Base-by-base conservation (phyloP, 441 rosid genomes). In the Gossypium lobatum region DNA sequence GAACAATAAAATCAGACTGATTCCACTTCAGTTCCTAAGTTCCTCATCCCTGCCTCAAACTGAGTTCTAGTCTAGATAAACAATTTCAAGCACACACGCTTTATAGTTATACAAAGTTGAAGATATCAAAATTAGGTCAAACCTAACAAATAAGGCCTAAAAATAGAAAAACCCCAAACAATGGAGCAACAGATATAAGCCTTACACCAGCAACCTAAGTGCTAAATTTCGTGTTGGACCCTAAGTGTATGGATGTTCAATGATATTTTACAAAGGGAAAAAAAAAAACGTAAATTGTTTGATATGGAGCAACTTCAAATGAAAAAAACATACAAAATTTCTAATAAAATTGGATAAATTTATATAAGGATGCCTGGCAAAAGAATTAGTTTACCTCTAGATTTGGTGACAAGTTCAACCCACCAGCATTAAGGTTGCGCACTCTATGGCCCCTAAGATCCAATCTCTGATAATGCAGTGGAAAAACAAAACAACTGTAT, bases 361-460 rank as follows among this genome's bases (percentile, higher is more conserved):
- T 72, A 73, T 17, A 70, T 46, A 50, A 63, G 52, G 11, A 34
- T 58, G 70, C 60, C 54, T 13, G 11, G 63, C 71, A 65, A 72
- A 73, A 73, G 54, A 42, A 67, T 48, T 28, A n/a, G 26, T 65
- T 76, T 86, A 95, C 98, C 98, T 91, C 99, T 28, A 95, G 83
- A 87, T 83, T 91, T 78, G 93, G 88, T 17, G 93, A 88, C 81
- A 95, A 85, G 76, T 93, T 93, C 84, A 95, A 78, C 67, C 95
- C 97, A 77, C 85, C 74, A 18, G 96, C 88, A 80, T 84, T 87
- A 73, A 95, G 94, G 81, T 87, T 89, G 69, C 90, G 92, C 77
- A 93, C 88, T 82, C 90, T 87, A 79, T 95, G 99, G 73, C 99
- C 99, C 85, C 99, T 90, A 76, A 90, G 95, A 80, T 95, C 99